A percentile compares a stretch with the other conserved stretches of the same genome.
Conservation (phyloP, 2,329 filamentous ascomycete genomes). For the Ceratocystis papillata region DNA sequence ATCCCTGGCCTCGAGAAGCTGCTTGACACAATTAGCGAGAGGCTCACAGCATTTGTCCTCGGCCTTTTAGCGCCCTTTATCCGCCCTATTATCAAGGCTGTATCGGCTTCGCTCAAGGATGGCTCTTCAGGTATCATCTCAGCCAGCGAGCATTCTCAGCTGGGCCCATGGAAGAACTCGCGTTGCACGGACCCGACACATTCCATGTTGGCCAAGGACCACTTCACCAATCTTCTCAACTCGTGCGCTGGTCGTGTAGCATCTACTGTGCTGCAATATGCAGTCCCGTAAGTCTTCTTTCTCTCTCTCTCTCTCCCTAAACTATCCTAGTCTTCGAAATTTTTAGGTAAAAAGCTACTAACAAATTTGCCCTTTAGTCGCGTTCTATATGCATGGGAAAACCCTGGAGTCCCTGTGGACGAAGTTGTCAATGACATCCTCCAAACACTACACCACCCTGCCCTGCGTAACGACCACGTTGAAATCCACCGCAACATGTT, state of each 20-base stretch:
- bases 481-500: conserved; percentile 88
- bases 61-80: conserved; percentile 86
- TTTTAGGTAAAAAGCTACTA: background rate
- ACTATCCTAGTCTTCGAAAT: too few species aligned
- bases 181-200: conserved; percentile 68
- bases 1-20: conserved; percentile 81
- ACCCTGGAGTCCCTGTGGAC: conserved; percentile 68
- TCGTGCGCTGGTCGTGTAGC: conserved; percentile 65
- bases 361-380: conserved; percentile 35
- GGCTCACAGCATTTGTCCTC: conserved; percentile 80
- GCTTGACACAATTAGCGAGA: conserved; percentile 91
- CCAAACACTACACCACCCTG: conserved; percentile 82
- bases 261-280: conserved; percentile 69
- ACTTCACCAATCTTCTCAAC: conserved; percentile 71
- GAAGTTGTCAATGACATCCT: conserved; percentile 75
- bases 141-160: conserved; percentile 61
- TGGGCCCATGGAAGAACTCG: conserved; percentile 69
- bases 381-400: conserved; percentile 85
- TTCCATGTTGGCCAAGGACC: conserved; percentile 73
- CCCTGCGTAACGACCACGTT: conserved; percentile 59
- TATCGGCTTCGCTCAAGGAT: conserved; percentile 72
- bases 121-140: conserved; percentile 64
- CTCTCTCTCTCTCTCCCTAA: conserved; percentile 28
- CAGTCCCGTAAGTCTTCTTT: conserved; percentile 54
- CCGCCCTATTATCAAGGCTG: conserved; percentile 77